A percentile compares a stretch with the other conserved stretches of the same genome.
Conservation (phyloP, 148 eudicot genomes). For the Suaeda aralocaspica region DNA sequence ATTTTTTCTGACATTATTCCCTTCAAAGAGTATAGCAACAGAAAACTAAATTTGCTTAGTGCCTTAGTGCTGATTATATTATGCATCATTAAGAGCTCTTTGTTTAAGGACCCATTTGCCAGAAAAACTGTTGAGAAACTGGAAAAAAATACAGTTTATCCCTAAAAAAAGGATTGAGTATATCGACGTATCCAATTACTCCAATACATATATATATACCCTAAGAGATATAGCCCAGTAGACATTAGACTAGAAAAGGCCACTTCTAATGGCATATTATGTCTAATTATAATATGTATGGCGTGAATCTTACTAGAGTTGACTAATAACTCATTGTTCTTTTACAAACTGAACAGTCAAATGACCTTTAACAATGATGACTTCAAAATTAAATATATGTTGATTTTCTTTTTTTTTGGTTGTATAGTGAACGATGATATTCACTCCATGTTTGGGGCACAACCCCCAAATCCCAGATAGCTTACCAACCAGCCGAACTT, state of each 20-base stretch:
- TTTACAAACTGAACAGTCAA: conserved; percentile 4
- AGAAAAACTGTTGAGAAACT: neutral
- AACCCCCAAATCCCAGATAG: no score
- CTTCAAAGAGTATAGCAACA: conserved; percentile 20
- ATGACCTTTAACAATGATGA: conserved; percentile 4
- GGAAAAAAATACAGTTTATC: neutral
- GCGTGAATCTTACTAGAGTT: conserved; percentile 1
- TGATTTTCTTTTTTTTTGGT: neutral
- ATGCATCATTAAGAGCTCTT: no score
- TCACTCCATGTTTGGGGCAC: no score
- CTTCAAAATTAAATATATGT: neutral
- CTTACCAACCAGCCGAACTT: no score
- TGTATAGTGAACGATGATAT: no score
- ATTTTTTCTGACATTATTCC: conserved; percentile 28
- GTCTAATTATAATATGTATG: neutral
- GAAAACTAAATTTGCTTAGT: conserved; percentile 21
- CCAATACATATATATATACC: conserved; percentile 30
- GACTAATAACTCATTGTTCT: neutral
- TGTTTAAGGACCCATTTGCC: neutral
- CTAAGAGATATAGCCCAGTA: conserved; percentile 1
- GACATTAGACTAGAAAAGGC: conserved; percentile 7
- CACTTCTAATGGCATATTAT: conserved; percentile 5
- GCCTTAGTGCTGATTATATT: conserved; percentile 20
- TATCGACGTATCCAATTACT: no score
- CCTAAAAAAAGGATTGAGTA: no score